A percentile compares a stretch with the other conserved stretches of the same genome.
These are phyloP conservation scores for Xerophyta viscosa DNA, from an alignment of 106 monocot species.

Conservation along the genomic window DNA sequence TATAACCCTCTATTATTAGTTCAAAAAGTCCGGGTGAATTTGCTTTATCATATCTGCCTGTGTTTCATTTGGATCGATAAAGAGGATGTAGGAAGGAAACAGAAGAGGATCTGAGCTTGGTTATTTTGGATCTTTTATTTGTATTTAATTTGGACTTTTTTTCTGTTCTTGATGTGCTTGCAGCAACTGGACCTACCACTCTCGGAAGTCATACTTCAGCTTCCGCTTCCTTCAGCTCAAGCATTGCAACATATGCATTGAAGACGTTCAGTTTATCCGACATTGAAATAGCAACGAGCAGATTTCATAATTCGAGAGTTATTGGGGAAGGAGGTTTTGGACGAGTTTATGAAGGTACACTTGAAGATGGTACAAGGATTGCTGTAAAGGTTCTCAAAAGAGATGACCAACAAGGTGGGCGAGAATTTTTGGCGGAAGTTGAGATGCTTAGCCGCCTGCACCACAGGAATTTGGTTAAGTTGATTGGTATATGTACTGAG, in stretches of 20 bases:
- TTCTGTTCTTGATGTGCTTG: no score
- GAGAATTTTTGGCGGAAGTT: conserved; percentile 86
- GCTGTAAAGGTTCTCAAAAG: conserved; percentile 94
- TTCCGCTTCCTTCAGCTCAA: conserved; percentile 67
- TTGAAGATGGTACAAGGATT: conserved; percentile 67
- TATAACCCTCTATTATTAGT: no score
- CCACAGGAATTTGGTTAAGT: conserved; percentile 91
- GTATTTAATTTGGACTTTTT: no score
- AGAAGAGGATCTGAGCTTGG: no score
- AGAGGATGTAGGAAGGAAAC: no score
- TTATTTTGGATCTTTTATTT: no score
- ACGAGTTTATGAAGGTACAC: conserved; percentile 60
- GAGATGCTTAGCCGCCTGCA: conserved; percentile 97
- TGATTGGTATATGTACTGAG: conserved; percentile 80
- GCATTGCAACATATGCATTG: conserved; percentile 57
- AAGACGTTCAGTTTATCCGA: conserved; percentile 62
- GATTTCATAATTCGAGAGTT: conserved; percentile 49
- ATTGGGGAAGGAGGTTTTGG: conserved; percentile 98
- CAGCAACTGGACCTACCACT: conserved; percentile 28
- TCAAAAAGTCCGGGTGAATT: no score
- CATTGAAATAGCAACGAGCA: conserved; percentile 72
- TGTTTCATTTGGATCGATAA: no score
- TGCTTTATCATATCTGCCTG: no score
- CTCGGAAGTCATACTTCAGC: conserved; percentile 50
- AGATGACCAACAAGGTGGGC: conserved; percentile 74